These are phyloP conservation scores for Monilinia fructigena DNA, from an alignment of 2,329 filamentous ascomycete species.

Conservation along the genomic window DNA sequence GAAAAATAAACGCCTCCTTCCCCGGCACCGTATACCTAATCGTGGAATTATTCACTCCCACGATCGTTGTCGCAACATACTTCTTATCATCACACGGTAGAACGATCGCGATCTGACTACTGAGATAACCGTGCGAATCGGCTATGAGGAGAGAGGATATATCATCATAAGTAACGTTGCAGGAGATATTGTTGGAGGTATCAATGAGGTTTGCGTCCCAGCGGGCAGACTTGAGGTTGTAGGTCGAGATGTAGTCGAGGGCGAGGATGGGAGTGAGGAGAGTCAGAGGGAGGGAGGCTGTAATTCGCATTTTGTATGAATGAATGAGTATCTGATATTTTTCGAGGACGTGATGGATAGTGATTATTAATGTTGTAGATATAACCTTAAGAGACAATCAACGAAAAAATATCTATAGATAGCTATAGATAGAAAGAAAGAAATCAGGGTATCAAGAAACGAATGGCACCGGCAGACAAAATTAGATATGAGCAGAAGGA, in stretches of 20 bases:
- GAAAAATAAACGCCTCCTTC: background rate
- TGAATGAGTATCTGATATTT: background rate
- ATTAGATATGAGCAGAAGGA: background rate
- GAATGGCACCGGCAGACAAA: background rate
- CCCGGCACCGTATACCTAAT: background rate
- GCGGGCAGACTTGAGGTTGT: background rate
- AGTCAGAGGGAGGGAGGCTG: background rate
- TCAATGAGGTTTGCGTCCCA: conserved; percentile 17
- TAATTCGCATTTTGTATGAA: background rate
- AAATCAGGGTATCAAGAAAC: background rate
- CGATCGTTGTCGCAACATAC: background rate
- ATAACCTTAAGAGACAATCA: too few relatives aligned
- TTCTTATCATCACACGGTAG: background rate
- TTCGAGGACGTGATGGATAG: background rate
- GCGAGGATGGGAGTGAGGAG: background rate
- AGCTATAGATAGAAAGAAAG: too few relatives aligned
- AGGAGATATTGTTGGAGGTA: background rate
- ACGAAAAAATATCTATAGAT: background rate
- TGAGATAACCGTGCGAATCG: background rate
- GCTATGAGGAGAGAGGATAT: background rate
- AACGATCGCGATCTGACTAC: background rate
- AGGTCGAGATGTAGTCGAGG: conserved; percentile 15
- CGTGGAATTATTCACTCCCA: background rate
- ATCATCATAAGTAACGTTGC: background rate
- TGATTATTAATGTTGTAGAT: background rate